Conservation (phyloP, 129 eudicot species). For the Lonicera japonica region DNA sequence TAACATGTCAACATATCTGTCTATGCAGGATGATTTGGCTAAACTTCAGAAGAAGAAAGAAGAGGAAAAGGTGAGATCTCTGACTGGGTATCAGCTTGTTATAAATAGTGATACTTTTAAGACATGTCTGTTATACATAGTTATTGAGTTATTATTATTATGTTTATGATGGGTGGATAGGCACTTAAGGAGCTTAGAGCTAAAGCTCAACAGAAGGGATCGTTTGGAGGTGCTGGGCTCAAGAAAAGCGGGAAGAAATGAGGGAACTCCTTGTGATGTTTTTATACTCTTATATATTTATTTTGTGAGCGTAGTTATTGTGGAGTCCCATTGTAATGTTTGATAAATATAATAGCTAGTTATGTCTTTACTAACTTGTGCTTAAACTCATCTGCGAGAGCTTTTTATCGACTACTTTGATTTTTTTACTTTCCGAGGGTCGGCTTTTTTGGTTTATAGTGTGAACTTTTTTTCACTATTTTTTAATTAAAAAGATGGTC, state of each 20-base stretch:
- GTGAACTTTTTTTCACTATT: no score
- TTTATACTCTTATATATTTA: neutral
- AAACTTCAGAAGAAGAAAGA: conserved; percentile 83
- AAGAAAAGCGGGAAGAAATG: conserved; percentile 74
- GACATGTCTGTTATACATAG: neutral
- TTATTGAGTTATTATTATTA: neutral
- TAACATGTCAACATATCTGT: neutral
- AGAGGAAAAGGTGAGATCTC: conserved; percentile 61
- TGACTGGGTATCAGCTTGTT: neutral
- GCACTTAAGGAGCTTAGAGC: conserved; percentile 82
- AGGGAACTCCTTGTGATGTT: neutral
- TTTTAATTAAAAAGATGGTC: no score
- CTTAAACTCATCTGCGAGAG: conserved; percentile 1
- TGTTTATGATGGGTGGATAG: conserved; percentile 22
- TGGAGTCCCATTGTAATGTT: conserved; percentile 11
- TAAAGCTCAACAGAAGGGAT: conserved; percentile 79
- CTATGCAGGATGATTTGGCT: conserved; percentile 69
- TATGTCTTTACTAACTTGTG: conserved; percentile 4
- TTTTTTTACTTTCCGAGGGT: no score
- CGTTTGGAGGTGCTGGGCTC: conserved; percentile 71
- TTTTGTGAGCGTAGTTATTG: conserved; percentile 5
- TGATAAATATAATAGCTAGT: conserved; percentile 1
- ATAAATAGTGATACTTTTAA: no score
- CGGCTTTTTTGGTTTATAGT: no score
- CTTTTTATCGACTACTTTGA: neutral